phyloP scores from a whole-genome alignment of 352 stramenopile species.

The Pythium coloratum region DNA sequence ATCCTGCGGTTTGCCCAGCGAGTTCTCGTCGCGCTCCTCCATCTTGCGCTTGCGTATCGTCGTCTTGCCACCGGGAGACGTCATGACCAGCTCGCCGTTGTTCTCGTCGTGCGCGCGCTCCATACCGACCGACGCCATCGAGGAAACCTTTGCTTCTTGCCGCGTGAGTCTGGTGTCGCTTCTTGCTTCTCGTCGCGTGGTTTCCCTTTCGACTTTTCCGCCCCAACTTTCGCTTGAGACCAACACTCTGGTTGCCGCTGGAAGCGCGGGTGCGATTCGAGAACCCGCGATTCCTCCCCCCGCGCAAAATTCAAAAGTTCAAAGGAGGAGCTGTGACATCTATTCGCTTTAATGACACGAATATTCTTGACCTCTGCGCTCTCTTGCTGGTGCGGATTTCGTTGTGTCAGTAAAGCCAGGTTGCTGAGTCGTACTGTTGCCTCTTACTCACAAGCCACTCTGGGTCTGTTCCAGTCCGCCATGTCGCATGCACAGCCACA shows the following conservation, averaged over 20 bases:
- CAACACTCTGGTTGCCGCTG: slow-evolving; percentile 15
- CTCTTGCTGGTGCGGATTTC: too few relatives aligned
- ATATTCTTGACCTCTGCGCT: too few relatives aligned
- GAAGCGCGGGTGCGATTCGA: neutral
- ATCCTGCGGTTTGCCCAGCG: slow-evolving; percentile 27
- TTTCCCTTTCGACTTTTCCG: slow-evolving; percentile 7
- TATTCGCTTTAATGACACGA: neutral
- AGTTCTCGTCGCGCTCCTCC: slow-evolving; percentile 30
- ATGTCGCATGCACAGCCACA: slow-evolving; percentile 14
- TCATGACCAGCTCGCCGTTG: slow-evolving; percentile 13
- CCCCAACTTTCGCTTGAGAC: slow-evolving; percentile 17
- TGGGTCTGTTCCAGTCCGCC: slow-evolving; percentile 14
- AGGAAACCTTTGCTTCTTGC: slow-evolving; percentile 1
- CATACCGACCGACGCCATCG: slow-evolving; percentile 21
- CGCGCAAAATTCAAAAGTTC: slow-evolving; percentile 20
- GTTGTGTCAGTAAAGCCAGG: slow-evolving; percentile 9
- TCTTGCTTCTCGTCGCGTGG: slow-evolving; percentile 3
- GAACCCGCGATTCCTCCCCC: neutral
- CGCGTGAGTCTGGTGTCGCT: neutral
- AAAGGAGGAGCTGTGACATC: slow-evolving; percentile 11
- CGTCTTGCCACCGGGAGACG: slow-evolving; percentile 17
- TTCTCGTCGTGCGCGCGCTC: slow-evolving; percentile 29
- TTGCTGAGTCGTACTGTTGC: neutral
- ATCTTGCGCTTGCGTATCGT: slow-evolving; percentile 39
- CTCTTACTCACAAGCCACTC: slow-evolving; percentile 16